Evolutionary conservation across 2,329 filamentous ascomycete species (phyloP).

Genomic region (Coniella lustricola): DNA sequence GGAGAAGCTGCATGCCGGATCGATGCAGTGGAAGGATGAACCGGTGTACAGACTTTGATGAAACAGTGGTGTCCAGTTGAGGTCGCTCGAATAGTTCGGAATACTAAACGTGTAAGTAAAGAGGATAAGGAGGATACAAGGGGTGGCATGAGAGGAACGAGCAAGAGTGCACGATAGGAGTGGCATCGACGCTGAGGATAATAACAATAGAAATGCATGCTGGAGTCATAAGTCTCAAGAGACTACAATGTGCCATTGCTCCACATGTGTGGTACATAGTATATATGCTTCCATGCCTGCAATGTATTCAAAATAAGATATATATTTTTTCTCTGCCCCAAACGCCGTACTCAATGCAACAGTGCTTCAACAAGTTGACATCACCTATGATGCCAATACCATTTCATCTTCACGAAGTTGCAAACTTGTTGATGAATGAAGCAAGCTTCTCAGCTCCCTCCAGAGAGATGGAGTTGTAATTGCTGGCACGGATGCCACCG

Average conservation of each 20-base stretch:
- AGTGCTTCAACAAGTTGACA: background rate
- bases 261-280: background rate
- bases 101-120: background rate
- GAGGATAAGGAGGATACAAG: background rate
- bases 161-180: background rate
- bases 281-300: background rate
- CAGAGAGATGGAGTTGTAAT: constrained; percentile 78
- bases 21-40: background rate
- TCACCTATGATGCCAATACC: background rate
- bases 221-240: background rate
- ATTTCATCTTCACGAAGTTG: constrained; percentile 26
- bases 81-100: background rate
- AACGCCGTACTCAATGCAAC: constrained; percentile 5
- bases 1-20: constrained; percentile 1
- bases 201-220: too few relatives aligned
- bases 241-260: background rate
- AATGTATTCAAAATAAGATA: background rate
- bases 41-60: constrained; percentile 1
- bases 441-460: constrained; percentile 62
- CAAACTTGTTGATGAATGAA: constrained; percentile 52
- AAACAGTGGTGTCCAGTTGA: too few relatives aligned
- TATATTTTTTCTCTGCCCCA: background rate
- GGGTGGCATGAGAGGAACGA: background rate
- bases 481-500: constrained; percentile 77
- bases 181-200: too few relatives aligned